phyloP scores from a whole-genome alignment of 2,329 filamentous ascomycete genomes.

The Leptographium radiaticola region DNA sequence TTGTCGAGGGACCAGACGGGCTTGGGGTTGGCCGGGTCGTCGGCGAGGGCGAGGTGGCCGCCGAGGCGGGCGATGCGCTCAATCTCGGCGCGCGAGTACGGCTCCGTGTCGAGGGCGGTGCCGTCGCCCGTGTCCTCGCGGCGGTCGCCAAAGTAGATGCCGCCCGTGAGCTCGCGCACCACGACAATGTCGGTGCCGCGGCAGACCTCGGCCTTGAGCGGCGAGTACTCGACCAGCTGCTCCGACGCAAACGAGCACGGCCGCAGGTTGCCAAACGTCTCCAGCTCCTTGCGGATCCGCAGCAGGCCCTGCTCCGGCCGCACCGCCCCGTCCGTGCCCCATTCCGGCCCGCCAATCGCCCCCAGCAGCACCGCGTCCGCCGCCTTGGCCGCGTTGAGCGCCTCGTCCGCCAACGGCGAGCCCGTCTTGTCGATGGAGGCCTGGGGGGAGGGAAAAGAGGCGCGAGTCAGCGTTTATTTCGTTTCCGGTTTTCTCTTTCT shows the following conservation, averaged over 20 bases:
- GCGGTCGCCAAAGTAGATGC: slow-evolving; percentile 90
- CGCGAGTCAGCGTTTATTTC: no score
- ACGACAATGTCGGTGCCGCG: slow-evolving; percentile 84
- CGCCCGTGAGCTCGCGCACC: slow-evolving; percentile 81
- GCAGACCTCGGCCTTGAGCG: slow-evolving; percentile 76
- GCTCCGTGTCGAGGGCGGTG: slow-evolving; percentile 70
- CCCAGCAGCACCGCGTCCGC: slow-evolving; percentile 87
- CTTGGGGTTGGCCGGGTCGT: slow-evolving; percentile 37
- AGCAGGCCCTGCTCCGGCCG: slow-evolving; percentile 90
- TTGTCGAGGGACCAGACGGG: slow-evolving; percentile 87
- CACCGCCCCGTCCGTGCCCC: slow-evolving; percentile 69
- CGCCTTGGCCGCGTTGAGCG: slow-evolving; percentile 67
- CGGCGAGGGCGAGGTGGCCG: slow-evolving; percentile 65
- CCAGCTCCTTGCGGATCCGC: slow-evolving; percentile 81
- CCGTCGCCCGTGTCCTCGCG: slow-evolving; percentile 66
- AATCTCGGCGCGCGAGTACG: slow-evolving; percentile 74
- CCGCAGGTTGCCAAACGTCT: slow-evolving; percentile 86
- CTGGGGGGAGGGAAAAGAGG: slow-evolving; percentile 27
- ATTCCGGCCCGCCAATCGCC: slow-evolving; percentile 92
- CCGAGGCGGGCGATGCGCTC: slow-evolving; percentile 78
- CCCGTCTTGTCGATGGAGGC: slow-evolving; percentile 78
- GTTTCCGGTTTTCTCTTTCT: no score
- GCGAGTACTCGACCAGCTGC: slow-evolving; percentile 69
- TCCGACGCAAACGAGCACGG: slow-evolving; percentile 94
- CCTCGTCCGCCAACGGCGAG: slow-evolving; percentile 66